These are phyloP conservation scores for Monascus purpureus DNA, from an alignment of 495 filamentous ascomycete species.

Conservation along the genomic window DNA sequence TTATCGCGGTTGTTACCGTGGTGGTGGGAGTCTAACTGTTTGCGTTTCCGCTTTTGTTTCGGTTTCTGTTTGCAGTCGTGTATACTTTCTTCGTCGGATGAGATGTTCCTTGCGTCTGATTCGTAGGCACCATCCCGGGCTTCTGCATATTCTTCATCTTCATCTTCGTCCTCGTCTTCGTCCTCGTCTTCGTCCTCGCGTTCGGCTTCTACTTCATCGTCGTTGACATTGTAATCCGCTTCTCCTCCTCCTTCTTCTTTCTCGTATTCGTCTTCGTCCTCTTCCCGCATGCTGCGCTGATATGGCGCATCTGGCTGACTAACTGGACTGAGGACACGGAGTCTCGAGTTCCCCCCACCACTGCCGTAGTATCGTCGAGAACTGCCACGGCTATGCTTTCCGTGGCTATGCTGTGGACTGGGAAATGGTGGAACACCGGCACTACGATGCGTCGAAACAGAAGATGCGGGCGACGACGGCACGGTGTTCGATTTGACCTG, in stretches of 20 bases:
- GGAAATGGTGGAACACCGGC: constrained; percentile 1
- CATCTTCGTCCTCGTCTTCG: constrained; percentile 31
- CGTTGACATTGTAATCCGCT: constrained; percentile 16
- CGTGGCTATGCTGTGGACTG: background rate
- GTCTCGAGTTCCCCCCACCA: constrained; percentile 11
- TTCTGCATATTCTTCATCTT: constrained; percentile 32
- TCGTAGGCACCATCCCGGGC: constrained; percentile 24
- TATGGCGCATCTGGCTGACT: constrained; percentile 66
- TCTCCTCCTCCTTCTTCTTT: constrained; percentile 16
- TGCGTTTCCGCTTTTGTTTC: background rate
- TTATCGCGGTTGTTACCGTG: constrained; percentile 5
- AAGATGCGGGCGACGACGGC: constrained; percentile 42
- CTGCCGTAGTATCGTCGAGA: no score
- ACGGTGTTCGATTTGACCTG: constrained; percentile 78
- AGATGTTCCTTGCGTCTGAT: constrained; percentile 20
- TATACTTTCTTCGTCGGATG: constrained; percentile 8
- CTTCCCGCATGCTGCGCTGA: constrained; percentile 15
- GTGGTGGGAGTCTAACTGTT: constrained; percentile 2
- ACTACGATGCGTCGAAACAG: constrained; percentile 16
- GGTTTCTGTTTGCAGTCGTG: constrained; percentile 2
- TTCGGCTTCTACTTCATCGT: constrained; percentile 21
- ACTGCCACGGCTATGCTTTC: no score
- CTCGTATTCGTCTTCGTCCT: constrained; percentile 20
- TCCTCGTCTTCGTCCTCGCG: constrained; percentile 7
- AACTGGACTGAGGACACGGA: constrained; percentile 66